Conservation (phyloP, 768 basidiomycete genomes). For the Termitomyces sp. region DNA sequence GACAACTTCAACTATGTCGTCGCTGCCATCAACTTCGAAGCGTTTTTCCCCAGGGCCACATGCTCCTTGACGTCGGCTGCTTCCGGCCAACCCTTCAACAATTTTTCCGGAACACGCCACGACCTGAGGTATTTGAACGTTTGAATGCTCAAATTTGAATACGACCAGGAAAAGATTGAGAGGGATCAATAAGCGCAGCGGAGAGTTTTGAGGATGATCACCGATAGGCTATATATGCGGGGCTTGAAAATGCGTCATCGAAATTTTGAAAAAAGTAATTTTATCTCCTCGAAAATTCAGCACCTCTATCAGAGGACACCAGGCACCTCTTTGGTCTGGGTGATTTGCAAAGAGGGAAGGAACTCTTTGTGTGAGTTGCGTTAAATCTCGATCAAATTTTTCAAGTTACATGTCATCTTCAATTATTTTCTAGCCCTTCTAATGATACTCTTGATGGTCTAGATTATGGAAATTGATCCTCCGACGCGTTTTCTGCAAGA, state of each 20-base stretch:
- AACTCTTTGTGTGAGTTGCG: not conserved
- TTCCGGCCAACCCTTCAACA: not conserved
- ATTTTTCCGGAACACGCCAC: no score
- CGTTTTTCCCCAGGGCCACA: not conserved
- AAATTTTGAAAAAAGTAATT: not conserved
- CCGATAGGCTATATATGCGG: not conserved
- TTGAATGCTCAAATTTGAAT: no score
- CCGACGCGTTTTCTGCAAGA: not conserved
- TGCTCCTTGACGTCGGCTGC: not conserved
- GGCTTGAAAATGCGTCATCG: not conserved
- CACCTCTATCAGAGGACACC: not conserved
- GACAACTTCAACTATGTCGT: not conserved
- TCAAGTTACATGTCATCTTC: not conserved
- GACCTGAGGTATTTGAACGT: no score
- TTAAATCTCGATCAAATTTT: not conserved
- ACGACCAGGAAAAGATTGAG: not conserved
- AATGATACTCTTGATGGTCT: constrained; percentile 2
- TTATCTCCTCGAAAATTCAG: not conserved
- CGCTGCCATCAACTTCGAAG: not conserved
- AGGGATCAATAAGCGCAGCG: not conserved
- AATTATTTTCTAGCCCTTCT: not conserved
- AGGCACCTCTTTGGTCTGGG: no score
- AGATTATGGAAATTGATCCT: constrained; percentile 3
- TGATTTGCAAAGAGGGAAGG: not conserved
- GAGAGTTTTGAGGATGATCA: not conserved